Evolutionary conservation across 176 grass and related monocot species (phyloP), one percentile per base, ranked within the genome.

Genomic region (Chloris gayana): DNA sequence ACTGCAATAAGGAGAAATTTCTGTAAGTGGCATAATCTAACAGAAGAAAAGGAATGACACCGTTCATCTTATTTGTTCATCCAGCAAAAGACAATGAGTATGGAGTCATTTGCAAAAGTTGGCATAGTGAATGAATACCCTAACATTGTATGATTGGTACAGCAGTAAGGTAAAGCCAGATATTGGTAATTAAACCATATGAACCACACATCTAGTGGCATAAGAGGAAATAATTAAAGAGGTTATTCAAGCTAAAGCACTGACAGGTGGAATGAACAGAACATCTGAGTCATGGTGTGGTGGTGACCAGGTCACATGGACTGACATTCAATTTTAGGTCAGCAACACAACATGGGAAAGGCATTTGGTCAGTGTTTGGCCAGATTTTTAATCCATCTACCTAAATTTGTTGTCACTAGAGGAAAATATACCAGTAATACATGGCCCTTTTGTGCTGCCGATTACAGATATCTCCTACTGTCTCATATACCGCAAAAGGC

Each of bases 1-100:
- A 73, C 97, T 99, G 87, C 44, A 86, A 21, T 78, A 69, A 11
- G 18, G 72, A 80, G 6, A 88, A 70, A 88, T 49, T 58, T 82
- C 33, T 49, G 31, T 83, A 21, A 82, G 50, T 56, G 65, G 0
- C 31, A 71, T 35, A 69, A 13, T 70, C 83, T 41, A 81, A 73
- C 6, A 31, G 39, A 77, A 70, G 15, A 81, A 14, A 27, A 27
- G 8, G 26, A 41, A 69, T 21, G 54, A 6, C 18, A 76, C 37
- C 83, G 68, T 38, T 44, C 56, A 14, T 51, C 44, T 73, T 74
- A 42, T 75, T 44, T 13, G 74, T 21, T 44, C 46, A 39, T 82
- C 61, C 25, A 53, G 42, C 18, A 47, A 51, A 53, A 79, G 34
- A 10, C 18, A 72, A 46, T 51, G 42, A 19, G 12, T 44, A 47